Evolutionary conservation across 768 basidiomycete species (phyloP).

Genomic region (Exidia glandulosa): DNA sequence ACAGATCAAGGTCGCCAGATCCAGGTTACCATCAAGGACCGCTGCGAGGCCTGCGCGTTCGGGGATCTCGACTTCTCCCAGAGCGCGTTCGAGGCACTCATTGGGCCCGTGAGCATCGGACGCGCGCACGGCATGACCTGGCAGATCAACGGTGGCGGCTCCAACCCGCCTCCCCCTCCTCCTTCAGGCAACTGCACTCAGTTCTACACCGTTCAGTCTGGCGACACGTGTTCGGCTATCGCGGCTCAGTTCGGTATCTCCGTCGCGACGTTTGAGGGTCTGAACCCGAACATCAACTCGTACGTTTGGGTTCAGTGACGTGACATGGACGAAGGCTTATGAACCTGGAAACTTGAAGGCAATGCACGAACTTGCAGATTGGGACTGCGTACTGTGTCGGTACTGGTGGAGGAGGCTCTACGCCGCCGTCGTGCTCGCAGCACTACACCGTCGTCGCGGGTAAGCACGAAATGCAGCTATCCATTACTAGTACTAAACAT

Average conservation of each 20-base stretch:
- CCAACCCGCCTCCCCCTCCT: neutral
- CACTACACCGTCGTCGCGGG: neutral
- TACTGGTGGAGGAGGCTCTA: too few species aligned
- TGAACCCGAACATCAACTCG: neutral
- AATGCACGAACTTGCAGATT: neutral
- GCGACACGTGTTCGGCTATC: neutral
- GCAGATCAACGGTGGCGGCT: neutral
- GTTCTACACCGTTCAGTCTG: neutral
- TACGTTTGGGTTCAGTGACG: too few species aligned
- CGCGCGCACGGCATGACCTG: neutral
- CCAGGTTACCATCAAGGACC: slow-evolving; percentile 19
- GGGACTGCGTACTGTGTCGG: neutral
- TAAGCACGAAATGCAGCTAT: neutral
- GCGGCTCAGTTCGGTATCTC: neutral
- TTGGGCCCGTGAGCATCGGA: neutral
- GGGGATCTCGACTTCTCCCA: slow-evolving; percentile 7
- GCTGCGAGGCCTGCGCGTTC: slow-evolving; percentile 19
- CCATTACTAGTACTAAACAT: neutral
- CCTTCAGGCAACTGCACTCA: neutral
- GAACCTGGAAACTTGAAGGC: too few species aligned
- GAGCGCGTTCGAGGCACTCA: neutral
- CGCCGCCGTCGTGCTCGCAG: neutral
- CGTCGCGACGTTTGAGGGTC: neutral
- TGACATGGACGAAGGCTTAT: too few species aligned
- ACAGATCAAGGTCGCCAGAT: slow-evolving; percentile 15